Evolutionary conservation across 2,329 filamentous ascomycete species (phyloP).

Genomic region (Cercospora sp.): DNA sequence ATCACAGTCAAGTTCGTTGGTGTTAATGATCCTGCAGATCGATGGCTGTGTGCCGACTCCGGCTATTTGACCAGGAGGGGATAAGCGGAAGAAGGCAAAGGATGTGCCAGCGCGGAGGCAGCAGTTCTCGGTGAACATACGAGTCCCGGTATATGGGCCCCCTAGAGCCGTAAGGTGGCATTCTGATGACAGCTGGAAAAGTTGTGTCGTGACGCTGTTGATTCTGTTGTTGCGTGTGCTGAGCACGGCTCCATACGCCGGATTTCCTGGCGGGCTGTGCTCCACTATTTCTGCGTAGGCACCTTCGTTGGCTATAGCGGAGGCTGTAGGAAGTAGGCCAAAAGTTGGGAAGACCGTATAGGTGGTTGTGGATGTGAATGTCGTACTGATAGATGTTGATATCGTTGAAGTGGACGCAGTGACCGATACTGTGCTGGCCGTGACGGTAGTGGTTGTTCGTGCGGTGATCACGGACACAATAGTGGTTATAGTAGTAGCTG

Average conservation of each 20-base stretch:
- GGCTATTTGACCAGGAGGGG: neutral
- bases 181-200: neutral
- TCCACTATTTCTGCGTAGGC: neutral
- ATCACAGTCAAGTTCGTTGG: neutral
- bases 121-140: neutral
- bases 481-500: neutral
- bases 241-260: neutral
- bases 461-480: neutral
- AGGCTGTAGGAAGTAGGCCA: neutral
- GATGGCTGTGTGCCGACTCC: neutral
- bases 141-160: neutral
- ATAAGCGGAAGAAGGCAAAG: neutral
- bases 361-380: neutral
- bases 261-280: neutral
- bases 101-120: neutral
- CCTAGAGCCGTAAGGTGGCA: neutral
- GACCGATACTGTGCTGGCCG: neutral
- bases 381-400: neutral
- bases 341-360: neutral
- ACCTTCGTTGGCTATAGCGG: neutral
- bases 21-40: neutral
- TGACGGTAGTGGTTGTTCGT: neutral
- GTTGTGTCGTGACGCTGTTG: neutral
- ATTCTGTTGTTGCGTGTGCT: neutral
- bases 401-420: neutral